phyloP scores from a whole-genome alignment of 1,284 basidiomycete species.

The Nidula niveotomentosa region DNA sequence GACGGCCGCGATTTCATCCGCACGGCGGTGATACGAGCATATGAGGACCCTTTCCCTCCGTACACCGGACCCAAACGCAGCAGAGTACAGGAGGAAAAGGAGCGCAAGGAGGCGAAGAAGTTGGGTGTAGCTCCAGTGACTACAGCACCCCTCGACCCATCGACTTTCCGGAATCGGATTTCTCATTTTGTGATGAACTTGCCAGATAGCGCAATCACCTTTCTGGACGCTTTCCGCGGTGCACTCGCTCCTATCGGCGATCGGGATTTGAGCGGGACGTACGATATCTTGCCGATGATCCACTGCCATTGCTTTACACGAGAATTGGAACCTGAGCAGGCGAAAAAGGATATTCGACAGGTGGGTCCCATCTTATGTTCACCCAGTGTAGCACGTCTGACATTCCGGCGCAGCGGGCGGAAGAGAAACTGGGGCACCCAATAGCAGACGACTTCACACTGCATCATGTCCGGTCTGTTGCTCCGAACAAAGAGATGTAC shows the following conservation, averaged over 20 bases:
- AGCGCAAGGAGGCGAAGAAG: slow-evolving; percentile 25
- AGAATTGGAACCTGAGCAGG: slow-evolving; percentile 70
- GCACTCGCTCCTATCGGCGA: slow-evolving; percentile 42
- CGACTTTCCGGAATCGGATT: slow-evolving; percentile 51
- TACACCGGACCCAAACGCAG: slow-evolving; percentile 50
- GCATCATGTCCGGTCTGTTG: slow-evolving; percentile 89
- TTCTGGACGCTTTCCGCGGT: slow-evolving; percentile 88
- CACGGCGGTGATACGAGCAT: slow-evolving; percentile 49
- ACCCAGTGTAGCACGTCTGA: slow-evolving; percentile 2
- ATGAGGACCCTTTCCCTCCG: slow-evolving; percentile 64
- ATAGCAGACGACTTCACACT: slow-evolving; percentile 58
- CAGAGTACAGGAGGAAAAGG: slow-evolving; percentile 40
- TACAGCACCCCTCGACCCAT: slow-evolving; percentile 11
- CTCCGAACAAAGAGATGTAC: slow-evolving; percentile 99
- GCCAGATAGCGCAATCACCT: slow-evolving; percentile 88
- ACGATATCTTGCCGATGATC: slow-evolving; percentile 82
- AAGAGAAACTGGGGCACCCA: slow-evolving; percentile 58
- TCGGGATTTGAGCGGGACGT: slow-evolving; percentile 34
- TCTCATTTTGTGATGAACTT: slow-evolving; percentile 98
- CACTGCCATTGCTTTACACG: slow-evolving; percentile 98
- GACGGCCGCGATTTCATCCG: slow-evolving; percentile 89
- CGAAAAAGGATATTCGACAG: slow-evolving; percentile 76
- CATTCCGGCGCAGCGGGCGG: slow-evolving; percentile 61
- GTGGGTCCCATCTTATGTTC: slow-evolving; percentile 44
- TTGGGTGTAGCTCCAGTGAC: slow-evolving; percentile 1